Base-by-base conservation (phyloP, 108 stramenopile species). In the Conticribra weissflogii region DNA sequence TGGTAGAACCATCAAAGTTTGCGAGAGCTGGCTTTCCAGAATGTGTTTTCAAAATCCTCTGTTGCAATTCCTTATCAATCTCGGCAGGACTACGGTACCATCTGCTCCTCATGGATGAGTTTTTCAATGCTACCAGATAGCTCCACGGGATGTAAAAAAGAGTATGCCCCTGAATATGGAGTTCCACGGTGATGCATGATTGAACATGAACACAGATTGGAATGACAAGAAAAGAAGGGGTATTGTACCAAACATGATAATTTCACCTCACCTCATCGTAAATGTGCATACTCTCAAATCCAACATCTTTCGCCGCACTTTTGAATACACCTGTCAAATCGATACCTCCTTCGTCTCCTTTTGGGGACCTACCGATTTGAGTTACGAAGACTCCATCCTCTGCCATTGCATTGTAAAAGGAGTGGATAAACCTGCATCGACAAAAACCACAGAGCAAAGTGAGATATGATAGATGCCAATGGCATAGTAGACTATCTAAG, bases 131-230 rank as follows among this genome's bases (percentile, higher is more conserved):
- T 16, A 85, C 82, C 18, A 85, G 54, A 59, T 55, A 75, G 30
- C 71, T 75, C 92, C 92, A 90, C 12, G 88, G 85, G 54, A 29
- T 49, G 18, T 57, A 48, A 34, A 90, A 90, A 24, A 81, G 66
- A 28, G 80, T 74, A 47, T 87, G 87, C 28, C 62, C 68, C 74
- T 89, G 57, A 5, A 53, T 45, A 70, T 29, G 44, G 56, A 47
- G n/a, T n/a, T n/a, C n/a, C n/a, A n/a, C n/a, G n/a, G n/a, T n/a
- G n/a, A n/a, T n/a, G n/a, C n/a, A n/a, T n/a, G n/a, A n/a, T n/a
- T n/a, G n/a, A n/a, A n/a, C n/a, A n/a, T n/a, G n/a, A n/a, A n/a
- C n/a, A n/a, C n/a, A n/a, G n/a, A n/a, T n/a, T n/a, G n/a, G 36
- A 41, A 12, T 41, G 36, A 41, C 36, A 41, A 41, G 12, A 41